A percentile compares a stretch with the other conserved stretches of the same genome.
Conservation (phyloP, 2,329 filamentous ascomycete species). For the Verticillium isaacii region DNA sequence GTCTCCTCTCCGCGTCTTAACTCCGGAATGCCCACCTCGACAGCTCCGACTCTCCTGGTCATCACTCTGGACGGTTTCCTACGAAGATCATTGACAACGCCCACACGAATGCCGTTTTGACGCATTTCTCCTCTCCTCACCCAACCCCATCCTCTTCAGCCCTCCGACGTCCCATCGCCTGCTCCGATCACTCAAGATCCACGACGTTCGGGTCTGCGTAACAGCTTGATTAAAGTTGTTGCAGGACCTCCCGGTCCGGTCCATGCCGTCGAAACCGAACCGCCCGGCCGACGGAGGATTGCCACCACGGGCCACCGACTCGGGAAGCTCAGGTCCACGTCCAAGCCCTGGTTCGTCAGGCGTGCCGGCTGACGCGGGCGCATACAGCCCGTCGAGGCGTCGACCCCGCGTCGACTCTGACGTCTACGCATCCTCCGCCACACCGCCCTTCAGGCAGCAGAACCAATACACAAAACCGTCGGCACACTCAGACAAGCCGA, state of each 20-base stretch:
- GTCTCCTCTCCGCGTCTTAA: neutral
- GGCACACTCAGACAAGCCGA: neutral
- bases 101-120: neutral
- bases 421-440: conserved; percentile 17
- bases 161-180: neutral
- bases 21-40: neutral
- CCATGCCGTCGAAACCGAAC: conserved; percentile 11
- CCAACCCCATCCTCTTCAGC: no score
- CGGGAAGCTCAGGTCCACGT: neutral
- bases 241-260: conserved; percentile 8
- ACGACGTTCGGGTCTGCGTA: neutral
- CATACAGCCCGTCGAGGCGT: conserved; percentile 29
- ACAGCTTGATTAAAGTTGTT: conserved; percentile 14
- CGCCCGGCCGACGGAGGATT: conserved; percentile 10
- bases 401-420: conserved; percentile 30
- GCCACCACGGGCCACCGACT: conserved; percentile 13
- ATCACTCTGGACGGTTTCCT: neutral
- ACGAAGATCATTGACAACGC: neutral
- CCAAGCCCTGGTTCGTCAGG: conserved; percentile 4
- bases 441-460: neutral
- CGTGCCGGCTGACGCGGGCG: conserved; percentile 13
- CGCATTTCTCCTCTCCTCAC: neutral
- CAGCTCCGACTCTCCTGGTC: neutral
- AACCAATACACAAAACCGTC: neutral
- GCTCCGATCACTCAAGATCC: neutral